phyloP scores from a whole-genome alignment of 1,139 yeast species.

The Suhomyces coccinellae region DNA sequence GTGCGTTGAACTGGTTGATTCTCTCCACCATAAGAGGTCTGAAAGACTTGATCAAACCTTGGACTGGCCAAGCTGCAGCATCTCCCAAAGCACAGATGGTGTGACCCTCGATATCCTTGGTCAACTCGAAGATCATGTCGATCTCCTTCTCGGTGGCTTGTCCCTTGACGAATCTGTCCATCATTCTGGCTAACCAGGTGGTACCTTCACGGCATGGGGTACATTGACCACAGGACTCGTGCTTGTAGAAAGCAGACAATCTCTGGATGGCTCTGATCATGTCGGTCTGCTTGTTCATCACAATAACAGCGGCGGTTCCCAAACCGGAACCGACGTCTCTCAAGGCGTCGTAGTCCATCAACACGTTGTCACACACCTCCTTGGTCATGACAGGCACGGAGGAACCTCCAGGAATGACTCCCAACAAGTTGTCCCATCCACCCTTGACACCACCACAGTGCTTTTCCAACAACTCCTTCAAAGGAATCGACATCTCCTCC shows the following conservation, averaged over 20 bases:
- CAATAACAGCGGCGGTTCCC: constrained; percentile 91
- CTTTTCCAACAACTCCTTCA: constrained; percentile 75
- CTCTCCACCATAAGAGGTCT: constrained; percentile 79
- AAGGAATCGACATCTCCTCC: constrained; percentile 89
- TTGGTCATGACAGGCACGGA: constrained; percentile 81
- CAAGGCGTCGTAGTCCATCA: constrained; percentile 86
- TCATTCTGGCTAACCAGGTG: constrained; percentile 77
- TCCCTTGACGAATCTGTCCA: constrained; percentile 77
- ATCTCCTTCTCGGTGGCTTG: constrained; percentile 80
- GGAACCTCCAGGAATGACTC: constrained; percentile 86
- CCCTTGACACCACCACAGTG: constrained; percentile 91
- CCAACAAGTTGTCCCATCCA: constrained; percentile 87
- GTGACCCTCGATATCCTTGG: constrained; percentile 86
- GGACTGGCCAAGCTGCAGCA: constrained; percentile 93
- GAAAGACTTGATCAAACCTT: constrained; percentile 80
- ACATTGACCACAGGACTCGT: constrained; percentile 92
- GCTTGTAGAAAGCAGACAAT: constrained; percentile 78
- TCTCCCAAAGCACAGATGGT: constrained; percentile 90
- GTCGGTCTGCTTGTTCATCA: constrained; percentile 83
- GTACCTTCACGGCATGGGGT: constrained; percentile 96
- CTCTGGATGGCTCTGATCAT: constrained; percentile 83
- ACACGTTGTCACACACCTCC: constrained; percentile 61
- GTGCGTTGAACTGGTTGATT: constrained; percentile 53
- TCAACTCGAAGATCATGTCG: constrained; percentile 77
- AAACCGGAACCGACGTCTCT: constrained; percentile 83